A percentile compares a stretch with the other conserved stretches of the same genome.
These are phyloP conservation scores for Colletotrichum sp. DNA, from an alignment of 2,329 filamentous ascomycete species.

Conservation along the genomic window DNA sequence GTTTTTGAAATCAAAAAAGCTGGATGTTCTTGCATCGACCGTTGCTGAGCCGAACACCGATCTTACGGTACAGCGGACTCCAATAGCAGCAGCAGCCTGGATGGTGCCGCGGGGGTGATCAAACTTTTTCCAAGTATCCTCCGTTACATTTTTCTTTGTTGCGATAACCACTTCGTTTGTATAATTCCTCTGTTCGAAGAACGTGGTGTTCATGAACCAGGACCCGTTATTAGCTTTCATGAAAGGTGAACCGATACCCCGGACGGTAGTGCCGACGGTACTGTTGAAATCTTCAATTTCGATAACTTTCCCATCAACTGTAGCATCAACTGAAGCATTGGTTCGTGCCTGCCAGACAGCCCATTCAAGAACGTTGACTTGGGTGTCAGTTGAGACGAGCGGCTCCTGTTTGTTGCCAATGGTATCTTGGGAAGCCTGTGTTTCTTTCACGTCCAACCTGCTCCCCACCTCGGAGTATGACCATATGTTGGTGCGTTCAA, in stretches of 20 bases:
- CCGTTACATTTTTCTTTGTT: too few relatives aligned
- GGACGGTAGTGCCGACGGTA: too few relatives aligned
- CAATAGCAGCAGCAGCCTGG: not conserved
- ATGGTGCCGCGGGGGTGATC: too few relatives aligned
- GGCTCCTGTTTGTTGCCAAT: not conserved
- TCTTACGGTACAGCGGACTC: not conserved
- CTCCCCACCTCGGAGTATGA: not conserved
- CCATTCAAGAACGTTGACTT: not conserved
- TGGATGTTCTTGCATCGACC: not conserved
- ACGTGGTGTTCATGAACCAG: too few relatives aligned
- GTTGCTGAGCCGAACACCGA: not conserved
- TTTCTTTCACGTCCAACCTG: not conserved
- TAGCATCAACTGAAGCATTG: too few relatives aligned
- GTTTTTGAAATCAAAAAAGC: not conserved
- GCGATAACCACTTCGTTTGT: too few relatives aligned
- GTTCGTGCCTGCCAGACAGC: slow-evolving; percentile 8
- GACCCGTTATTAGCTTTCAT: too few relatives aligned
- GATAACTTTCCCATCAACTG: too few relatives aligned
- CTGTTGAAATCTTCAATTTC: too few relatives aligned
- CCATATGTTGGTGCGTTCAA: not conserved
- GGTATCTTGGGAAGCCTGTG: fast-evolving
- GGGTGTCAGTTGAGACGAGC: not conserved
- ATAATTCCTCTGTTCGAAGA: too few relatives aligned
- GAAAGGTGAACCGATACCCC: too few relatives aligned
- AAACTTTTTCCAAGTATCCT: too few relatives aligned